Base-by-base conservation (phyloP, 179 eudicot genomes). In the Heliamphora ciliata region DNA sequence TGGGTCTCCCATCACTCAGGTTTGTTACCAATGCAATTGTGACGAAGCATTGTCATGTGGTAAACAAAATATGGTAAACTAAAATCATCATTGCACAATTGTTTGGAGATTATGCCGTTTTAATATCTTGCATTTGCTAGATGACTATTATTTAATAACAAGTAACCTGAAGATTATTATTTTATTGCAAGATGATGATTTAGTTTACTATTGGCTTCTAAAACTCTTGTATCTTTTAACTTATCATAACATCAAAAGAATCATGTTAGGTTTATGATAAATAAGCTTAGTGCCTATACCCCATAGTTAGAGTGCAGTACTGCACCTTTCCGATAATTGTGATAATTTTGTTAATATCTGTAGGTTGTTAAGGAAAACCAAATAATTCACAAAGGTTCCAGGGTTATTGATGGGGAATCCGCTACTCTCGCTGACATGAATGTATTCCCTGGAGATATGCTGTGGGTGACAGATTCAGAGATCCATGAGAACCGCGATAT, bases 281-380 rank as follows among this genome's bases (percentile, higher is more conserved):
- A 21, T 69, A 44, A 46, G 51, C 46, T 69, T 69, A 69, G 51
- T 13, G 11, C 24, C n/a, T 46, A 46, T n/a, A 40, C 4, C 15
- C n/a, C n/a, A 44, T 40, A 4, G 10, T 44, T 69, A 10, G 17
- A 69, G 5, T 69, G 51, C 1, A 66, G 70, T 69, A 69, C 17
- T 63, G 61, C 70, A 72, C 48, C 0, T 44, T 21, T 66, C 61
- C 9, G 10, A 31, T 31, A 31, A 31, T 31, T 31, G 40, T 31
- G 40, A 69, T 83, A 24, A 72, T 63, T 24, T 1, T 59, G 55
- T 79, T 83, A 56, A 58, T 63, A 75, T 76, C 59, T 90, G 85
- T 91, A 97, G 99, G 93, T 97, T 76, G 98, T 97, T 21, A 97
- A 97, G 89, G 99, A 97, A 91, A 97, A 97, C 83, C 99, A 97